A percentile compares a stretch with the other conserved stretches of the same genome.
Conservation (phyloP, 116 monocot species). For the Iris pallida region DNA sequence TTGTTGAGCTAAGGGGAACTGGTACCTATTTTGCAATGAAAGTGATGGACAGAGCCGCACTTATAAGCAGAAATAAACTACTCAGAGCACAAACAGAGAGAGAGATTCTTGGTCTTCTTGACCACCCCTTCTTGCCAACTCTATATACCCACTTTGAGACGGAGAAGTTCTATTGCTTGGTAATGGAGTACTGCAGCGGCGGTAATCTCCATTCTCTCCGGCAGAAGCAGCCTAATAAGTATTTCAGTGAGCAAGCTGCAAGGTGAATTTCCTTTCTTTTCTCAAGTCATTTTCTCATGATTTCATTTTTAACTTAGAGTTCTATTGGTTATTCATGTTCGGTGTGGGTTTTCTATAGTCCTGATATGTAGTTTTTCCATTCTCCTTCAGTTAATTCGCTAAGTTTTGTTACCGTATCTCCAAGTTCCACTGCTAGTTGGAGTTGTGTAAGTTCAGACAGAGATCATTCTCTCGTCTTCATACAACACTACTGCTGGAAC, state of each 20-base stretch:
- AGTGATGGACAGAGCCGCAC: slow-evolving; percentile 27
- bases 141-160: slow-evolving; percentile 25
- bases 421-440: too few relatives aligned
- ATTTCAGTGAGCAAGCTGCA: slow-evolving; percentile 25
- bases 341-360: too few relatives aligned
- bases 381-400: too few relatives aligned
- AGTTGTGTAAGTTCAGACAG: too few relatives aligned
- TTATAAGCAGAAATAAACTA: slow-evolving; percentile 27
- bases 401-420: too few relatives aligned
- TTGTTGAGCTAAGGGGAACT: slow-evolving; percentile 21
- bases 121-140: slow-evolving; percentile 28
- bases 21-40: slow-evolving; percentile 31
- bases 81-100: slow-evolving; percentile 27
- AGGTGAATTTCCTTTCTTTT: slow-evolving; percentile 3
- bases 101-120: slow-evolving; percentile 24
- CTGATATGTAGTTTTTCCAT: too few relatives aligned
- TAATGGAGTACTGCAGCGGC: slow-evolving; percentile 30
- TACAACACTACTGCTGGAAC: too few relatives aligned
- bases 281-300: too few relatives aligned
- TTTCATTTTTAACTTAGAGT: too few relatives aligned
- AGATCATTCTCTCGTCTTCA: too few relatives aligned
- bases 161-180: slow-evolving; percentile 28
- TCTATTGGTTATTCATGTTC: too few relatives aligned
- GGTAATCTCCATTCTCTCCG: slow-evolving; percentile 28
- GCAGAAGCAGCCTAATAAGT: slow-evolving; percentile 25